Percentiles rank a stretch among this genome's conserved stretches.
Evolutionary conservation across 176 grass and related monocot species (phyloP).

Genomic region (Thinopyrum elongatum): DNA sequence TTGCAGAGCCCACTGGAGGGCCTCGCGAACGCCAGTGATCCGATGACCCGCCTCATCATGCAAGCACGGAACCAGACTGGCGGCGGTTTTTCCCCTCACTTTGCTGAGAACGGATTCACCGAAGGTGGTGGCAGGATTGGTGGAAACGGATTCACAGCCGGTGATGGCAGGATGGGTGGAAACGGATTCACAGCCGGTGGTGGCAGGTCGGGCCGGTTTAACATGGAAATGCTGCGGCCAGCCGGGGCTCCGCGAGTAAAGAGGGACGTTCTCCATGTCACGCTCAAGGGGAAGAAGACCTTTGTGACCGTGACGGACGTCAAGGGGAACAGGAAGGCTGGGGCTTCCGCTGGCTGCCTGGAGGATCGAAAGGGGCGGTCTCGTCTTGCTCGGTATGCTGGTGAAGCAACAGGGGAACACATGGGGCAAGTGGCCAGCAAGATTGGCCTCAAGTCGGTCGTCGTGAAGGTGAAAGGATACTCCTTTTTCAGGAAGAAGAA

Average conservation of each 20-base stretch:
- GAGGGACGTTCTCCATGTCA: too few relatives aligned
- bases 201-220: too few relatives aligned
- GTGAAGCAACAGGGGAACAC: neutral
- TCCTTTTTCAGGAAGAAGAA: slow-evolving; percentile 13
- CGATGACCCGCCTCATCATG: neutral
- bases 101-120: neutral
- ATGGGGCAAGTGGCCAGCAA: neutral
- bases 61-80: neutral
- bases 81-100: neutral
- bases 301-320: neutral
- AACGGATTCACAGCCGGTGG: too few relatives aligned
- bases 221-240: too few relatives aligned
- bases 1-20: neutral
- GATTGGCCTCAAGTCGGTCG: neutral
- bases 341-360: neutral
- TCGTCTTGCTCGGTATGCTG: neutral
- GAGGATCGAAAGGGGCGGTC: neutral
- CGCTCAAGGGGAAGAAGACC: neutral
- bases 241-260: too few relatives aligned
- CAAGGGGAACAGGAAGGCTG: slow-evolving; percentile 4
- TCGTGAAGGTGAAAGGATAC: slow-evolving; percentile 2
- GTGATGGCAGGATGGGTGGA: too few relatives aligned
- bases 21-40: neutral
- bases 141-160: too few relatives aligned
- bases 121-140: too few relatives aligned